Conservation (phyloP, 331 rosid species). For the Rosa hybrid region DNA sequence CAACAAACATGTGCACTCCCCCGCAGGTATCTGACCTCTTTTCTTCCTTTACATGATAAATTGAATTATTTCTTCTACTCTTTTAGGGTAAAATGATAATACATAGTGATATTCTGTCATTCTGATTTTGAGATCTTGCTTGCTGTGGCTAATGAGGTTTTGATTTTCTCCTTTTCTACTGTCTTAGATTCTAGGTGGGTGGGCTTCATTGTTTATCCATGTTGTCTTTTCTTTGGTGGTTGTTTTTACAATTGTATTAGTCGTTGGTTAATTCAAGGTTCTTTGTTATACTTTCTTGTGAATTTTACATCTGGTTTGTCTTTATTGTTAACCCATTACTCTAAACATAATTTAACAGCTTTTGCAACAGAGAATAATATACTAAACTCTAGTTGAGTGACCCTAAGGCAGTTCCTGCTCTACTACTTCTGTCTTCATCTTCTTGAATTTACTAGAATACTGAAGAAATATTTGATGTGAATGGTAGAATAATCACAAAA, state of each 20-base stretch:
- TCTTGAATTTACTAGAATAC: background rate
- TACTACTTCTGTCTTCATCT: background rate
- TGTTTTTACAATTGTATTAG: background rate
- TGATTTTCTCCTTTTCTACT: background rate
- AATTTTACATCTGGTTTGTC: background rate
- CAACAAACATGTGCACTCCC: conserved; percentile 15
- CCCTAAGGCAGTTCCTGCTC: background rate
- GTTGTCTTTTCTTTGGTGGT: background rate
- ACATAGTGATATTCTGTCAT: background rate
- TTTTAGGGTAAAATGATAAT: background rate
- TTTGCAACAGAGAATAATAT: background rate
- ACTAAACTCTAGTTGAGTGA: background rate
- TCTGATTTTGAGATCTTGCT: background rate
- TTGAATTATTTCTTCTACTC: too few relatives aligned
- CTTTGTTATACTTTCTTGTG: background rate
- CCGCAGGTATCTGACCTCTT: conserved; percentile 31
- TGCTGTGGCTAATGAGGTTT: background rate
- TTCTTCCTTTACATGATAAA: background rate
- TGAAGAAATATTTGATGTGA: background rate
- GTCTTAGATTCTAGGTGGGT: background rate
- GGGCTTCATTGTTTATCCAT: background rate
- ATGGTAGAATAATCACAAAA: background rate
- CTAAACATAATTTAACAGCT: too few relatives aligned
- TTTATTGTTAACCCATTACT: background rate
- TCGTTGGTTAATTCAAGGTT: background rate